Evolutionary conservation across 129 eudicot species (phyloP), one percentile per base, ranked within the genome.

Genomic region (Flaveria brownii): DNA sequence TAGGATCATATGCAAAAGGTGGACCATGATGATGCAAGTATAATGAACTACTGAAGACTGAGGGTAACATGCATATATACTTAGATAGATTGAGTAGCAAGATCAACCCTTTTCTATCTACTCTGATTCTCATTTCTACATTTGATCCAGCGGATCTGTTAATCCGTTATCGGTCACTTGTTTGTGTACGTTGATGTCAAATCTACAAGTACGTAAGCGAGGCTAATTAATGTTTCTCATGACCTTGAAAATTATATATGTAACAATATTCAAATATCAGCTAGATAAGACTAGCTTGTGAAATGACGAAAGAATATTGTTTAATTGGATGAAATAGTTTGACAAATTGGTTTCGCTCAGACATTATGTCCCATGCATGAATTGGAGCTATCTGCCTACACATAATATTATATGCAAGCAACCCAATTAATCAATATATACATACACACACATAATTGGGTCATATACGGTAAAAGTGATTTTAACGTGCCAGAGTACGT

Each of bases 311-410:
- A 36, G 60, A 41, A 50, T 3, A 41, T 55, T 55, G 74, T 66
- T 55, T 20, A 20, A 20, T 20, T 25, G 46, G 56, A 74, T 68
- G 46, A 67, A 59, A 46, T 59, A 28, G 75, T 68, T 80, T 80
- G 84, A 80, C 80, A 54, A 74, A 42, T 43, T 74, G 84, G 84
- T 75, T 80, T 75, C 79, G 15, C 15, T 59, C 8, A 68, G 84
- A 80, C 84, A 75, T 74, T 56, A 6, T 74, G 79, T 67, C 70
- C 75, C 84, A 45, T 67, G 71, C 49, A 66, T 41, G 71, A 74
- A 80, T 74, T 80, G 76, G 64, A 80, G 45, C 56, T 74, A 74
- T 80, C 66, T 80, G 83, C 69, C 79, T 73, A 57, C 12, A 23
- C 22, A 20, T 20, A 28, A 36, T 71, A 79, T 63, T 49, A 72